These are phyloP conservation scores for Adansonia grandidieri DNA, from an alignment of 441 rosid genomes.

Conservation along the genomic window DNA sequence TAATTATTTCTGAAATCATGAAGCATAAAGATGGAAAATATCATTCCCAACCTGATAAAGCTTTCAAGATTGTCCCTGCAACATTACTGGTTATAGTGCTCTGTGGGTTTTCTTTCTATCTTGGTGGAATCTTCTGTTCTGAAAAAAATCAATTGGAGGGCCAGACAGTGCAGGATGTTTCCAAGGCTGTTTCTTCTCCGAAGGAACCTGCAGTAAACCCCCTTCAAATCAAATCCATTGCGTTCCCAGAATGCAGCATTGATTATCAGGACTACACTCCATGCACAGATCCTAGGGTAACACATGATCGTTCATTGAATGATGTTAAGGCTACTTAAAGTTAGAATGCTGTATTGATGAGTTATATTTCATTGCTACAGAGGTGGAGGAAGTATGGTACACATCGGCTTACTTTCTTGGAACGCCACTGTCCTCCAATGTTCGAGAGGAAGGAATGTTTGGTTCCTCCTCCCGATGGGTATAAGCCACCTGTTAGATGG, in stretches of 20 bases:
- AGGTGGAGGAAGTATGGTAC: constrained; percentile 90
- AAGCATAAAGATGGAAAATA: constrained; percentile 85
- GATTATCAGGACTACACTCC: constrained; percentile 96
- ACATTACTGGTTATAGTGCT: constrained; percentile 54
- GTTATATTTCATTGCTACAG: constrained; percentile 44
- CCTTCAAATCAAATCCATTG: constrained; percentile 57
- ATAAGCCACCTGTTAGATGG: constrained; percentile 91
- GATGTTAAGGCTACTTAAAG: neutral
- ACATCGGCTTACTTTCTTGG: constrained; percentile 88
- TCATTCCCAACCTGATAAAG: constrained; percentile 50
- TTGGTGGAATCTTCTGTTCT: constrained; percentile 83
- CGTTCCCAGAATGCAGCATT: constrained; percentile 77
- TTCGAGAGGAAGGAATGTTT: constrained; percentile 90
- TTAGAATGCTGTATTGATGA: constrained; percentile 19
- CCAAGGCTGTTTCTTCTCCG: constrained; percentile 54
- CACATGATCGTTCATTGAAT: neutral
- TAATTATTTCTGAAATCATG: constrained; percentile 45
- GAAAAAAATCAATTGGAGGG: constrained; percentile 48
- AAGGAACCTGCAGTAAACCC: constrained; percentile 51
- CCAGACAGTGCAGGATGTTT: constrained; percentile 44
- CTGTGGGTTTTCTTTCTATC: constrained; percentile 84
- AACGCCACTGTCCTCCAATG: constrained; percentile 91
- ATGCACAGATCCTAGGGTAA: constrained; percentile 94
- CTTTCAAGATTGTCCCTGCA: constrained; percentile 53
- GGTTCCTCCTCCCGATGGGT: constrained; percentile 93